These are phyloP conservation scores for Wickerhamiella pararugosa DNA, from an alignment of 1,139 yeast species.

Conservation along the genomic window DNA sequence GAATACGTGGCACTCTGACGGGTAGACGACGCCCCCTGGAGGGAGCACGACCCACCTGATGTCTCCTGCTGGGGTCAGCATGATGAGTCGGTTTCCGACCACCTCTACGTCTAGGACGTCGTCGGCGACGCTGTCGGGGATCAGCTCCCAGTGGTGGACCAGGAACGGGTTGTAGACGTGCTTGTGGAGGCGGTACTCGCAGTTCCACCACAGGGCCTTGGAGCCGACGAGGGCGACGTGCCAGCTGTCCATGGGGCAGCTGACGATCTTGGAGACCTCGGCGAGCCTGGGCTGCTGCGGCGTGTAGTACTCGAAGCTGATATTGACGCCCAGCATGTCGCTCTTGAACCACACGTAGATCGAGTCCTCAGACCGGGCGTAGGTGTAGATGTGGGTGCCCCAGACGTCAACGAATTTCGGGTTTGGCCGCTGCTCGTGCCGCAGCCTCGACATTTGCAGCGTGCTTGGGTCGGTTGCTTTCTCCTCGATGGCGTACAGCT, in stretches of 20 bases:
- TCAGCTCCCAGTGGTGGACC: conserved; percentile 2
- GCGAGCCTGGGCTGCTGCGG: not conserved
- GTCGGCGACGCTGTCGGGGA: not conserved
- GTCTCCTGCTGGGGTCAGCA: conserved; percentile 2
- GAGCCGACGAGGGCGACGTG: conserved; percentile 4
- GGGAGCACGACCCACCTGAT: too few species aligned
- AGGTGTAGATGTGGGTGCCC: conserved; percentile 5
- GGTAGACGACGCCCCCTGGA: not conserved
- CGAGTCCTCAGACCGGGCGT: conserved; percentile 4
- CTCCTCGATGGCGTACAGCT: conserved; percentile 4
- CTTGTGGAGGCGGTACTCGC: conserved; percentile 2
- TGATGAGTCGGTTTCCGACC: conserved; percentile 1
- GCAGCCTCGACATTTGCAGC: conserved; percentile 2
- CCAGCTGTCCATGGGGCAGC: conserved; percentile 5
- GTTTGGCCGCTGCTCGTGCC: conserved; percentile 1
- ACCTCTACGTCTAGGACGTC: conserved; percentile 2
- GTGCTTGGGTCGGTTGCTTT: not conserved
- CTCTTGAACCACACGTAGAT: conserved; percentile 4
- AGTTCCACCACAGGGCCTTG: conserved; percentile 4
- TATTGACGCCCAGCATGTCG: conserved; percentile 4
- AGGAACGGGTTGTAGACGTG: not conserved
- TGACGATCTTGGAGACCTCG: conserved; percentile 1
- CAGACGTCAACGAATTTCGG: conserved; percentile 2
- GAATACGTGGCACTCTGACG: not conserved
- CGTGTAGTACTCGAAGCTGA: not conserved